Evolutionary conservation across 805 yeast genomes (phyloP).

Genomic region (Kazachstania taianensis): DNA sequence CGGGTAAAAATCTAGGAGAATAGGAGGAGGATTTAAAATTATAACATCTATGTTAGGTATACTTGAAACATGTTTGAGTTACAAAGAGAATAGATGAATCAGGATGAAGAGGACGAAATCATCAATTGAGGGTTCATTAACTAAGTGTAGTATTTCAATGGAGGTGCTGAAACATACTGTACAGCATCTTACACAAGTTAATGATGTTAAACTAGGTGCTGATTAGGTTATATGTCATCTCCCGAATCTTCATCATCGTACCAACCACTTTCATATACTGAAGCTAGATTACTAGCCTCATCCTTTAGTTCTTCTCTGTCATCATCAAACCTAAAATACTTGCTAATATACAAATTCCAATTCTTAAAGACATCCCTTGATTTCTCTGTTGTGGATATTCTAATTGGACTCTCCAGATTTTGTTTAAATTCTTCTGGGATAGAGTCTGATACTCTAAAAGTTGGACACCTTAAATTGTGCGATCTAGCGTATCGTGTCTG

Average conservation of each 20-base stretch:
- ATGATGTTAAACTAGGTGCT: neutral
- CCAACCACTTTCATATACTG: conserved; percentile 44
- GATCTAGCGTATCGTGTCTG: neutral
- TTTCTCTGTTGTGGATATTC: conserved; percentile 20
- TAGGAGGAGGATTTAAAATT: no score
- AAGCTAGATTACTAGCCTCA: conserved; percentile 34
- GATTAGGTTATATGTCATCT: no score
- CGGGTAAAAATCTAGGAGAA: no score
- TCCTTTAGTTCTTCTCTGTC: conserved; percentile 48
- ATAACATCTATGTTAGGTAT: no score
- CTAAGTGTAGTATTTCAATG: no score
- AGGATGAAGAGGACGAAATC: no score
- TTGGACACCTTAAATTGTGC: neutral
- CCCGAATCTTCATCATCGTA: conserved; percentile 37
- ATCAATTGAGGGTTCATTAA: no score
- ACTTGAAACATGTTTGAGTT: no score
- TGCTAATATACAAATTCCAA: conserved; percentile 27
- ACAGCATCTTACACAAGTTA: no score
- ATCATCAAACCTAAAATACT: conserved; percentile 29
- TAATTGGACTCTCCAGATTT: conserved; percentile 8
- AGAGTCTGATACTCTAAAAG: conserved; percentile 18
- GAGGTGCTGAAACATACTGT: no score
- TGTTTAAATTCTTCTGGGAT: conserved; percentile 14
- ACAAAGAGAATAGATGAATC: no score
- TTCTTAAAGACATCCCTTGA: conserved; percentile 22